phyloP scores from a whole-genome alignment of 2,329 filamentous ascomycete genomes.

The Pyrenophora seminiperda region DNA sequence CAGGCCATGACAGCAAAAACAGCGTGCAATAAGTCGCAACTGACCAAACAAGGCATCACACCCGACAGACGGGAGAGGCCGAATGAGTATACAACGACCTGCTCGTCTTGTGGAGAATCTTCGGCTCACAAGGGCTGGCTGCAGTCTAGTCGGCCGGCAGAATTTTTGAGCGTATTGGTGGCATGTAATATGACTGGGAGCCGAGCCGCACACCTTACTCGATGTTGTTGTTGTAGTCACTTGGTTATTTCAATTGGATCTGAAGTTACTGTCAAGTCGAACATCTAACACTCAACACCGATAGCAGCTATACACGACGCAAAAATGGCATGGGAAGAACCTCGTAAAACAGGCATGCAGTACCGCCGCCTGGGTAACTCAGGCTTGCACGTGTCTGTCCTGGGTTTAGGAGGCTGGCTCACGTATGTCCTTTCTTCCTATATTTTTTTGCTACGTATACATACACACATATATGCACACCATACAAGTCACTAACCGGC shows the following conservation, averaged over 20 bases:
- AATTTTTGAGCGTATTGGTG: constrained; percentile 1
- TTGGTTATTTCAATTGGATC: not conserved
- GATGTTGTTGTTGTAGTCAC: not conserved
- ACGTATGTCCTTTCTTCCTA: constrained; percentile 59
- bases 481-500: constrained; percentile 8
- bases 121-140: not conserved
- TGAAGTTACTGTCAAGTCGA: not conserved
- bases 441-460: not conserved
- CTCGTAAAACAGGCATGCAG: constrained; percentile 49
- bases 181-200: not conserved
- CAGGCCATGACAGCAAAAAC: constrained; percentile 1
- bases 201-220: not conserved
- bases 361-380: constrained; percentile 75
- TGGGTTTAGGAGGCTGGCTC: constrained; percentile 67
- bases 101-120: not conserved
- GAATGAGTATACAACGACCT: not conserved
- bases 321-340: constrained; percentile 40
- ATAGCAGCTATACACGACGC: not conserved
- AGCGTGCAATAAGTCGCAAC: not conserved
- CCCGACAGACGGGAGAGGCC: not conserved
- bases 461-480: not conserved
- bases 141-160: not conserved
- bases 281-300: not conserved
- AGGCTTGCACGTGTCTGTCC: constrained; percentile 74
- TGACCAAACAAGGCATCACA: not conserved